A percentile compares a stretch with the other conserved stretches of the same genome.
phyloP scores from a whole-genome alignment of 768 basidiomycete genomes.

The Piloderma croceum region DNA sequence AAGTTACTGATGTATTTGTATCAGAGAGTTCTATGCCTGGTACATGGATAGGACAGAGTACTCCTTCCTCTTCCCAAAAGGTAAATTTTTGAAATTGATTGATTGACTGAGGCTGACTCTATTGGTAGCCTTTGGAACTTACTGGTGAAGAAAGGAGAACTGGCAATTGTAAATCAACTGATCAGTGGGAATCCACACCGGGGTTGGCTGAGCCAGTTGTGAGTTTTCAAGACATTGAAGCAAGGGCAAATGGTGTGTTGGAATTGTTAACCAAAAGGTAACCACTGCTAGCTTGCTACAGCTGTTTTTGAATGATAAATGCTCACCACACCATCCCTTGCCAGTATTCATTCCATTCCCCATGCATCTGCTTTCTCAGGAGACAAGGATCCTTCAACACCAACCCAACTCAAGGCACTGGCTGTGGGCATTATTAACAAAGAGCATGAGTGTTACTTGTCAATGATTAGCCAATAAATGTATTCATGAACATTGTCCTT shows the following conservation, averaged over 20 bases:
- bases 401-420: conserved; percentile 9
- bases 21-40: no score
- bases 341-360: conserved; percentile 12
- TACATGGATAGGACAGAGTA: no score
- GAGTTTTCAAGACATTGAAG: conserved; percentile 6
- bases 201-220: conserved; percentile 6
- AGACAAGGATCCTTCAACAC: conserved; percentile 9
- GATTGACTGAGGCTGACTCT: no score
- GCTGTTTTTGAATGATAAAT: no score
- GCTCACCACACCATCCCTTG: conserved; percentile 10
- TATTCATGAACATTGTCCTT: no score
- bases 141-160: no score
- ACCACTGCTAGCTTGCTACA: background rate
- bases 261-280: conserved; percentile 8
- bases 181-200: conserved; percentile 9
- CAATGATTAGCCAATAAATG: no score
- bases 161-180: conserved; percentile 7
- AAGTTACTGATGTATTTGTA: conserved; percentile 6
- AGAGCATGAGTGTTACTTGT: conserved; percentile 7
- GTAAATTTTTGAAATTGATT: no score
- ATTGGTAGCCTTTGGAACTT: no score
- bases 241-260: conserved; percentile 6
- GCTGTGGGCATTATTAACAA: conserved; percentile 9
- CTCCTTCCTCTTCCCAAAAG: no score
- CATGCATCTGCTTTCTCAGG: conserved; percentile 8